Evolutionary conservation across 768 basidiomycete genomes (phyloP), one percentile per base, ranked within the genome.

Genomic region (Gymnopilus junonius): DNA sequence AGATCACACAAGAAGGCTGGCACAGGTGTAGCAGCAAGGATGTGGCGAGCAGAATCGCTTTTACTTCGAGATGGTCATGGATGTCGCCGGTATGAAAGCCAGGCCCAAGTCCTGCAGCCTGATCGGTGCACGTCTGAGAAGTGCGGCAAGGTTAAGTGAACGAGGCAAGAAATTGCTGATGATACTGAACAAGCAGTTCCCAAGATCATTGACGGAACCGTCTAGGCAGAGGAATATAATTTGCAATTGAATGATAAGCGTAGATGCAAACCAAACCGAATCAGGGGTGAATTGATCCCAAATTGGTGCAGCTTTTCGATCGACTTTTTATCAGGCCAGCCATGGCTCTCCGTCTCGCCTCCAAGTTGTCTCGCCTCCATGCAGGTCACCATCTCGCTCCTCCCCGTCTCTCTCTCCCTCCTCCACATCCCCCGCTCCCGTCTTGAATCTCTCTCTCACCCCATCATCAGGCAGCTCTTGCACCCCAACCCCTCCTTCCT

Each of bases 381-480:
- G 79, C 78, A 79, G 67, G 77, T 77, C 67, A 92, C 91, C 58
- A 87, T 93, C 64, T 80, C 90, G 32, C 82, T 91, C 60, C 89
- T 92, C 69, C 88, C 89, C 27, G 83, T 87, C 53, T 82, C 87
- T 31, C 85, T 93, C 55, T 85, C 87, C 56, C 87, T 93, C 71
- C 86, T 91, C 54, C 90, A 88, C 71, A 84, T 93, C 61, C 91
- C 91, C 50, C 87, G 90, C 59, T 80, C 83, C n/a, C 85, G 90
- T 55, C 83, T 92, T 15, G 71, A 80, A 27, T 76, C 81, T 2
- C 79, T 91, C 57, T 84, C 84, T 8, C 83, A 86, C 65, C 85
- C 85, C 29, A 72, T 93, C 72, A 81, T 93, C 65, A 84, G 84
- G 63, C 88, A 90, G 73, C 85, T 92, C 61, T 84, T 92, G 57